Base-by-base conservation (phyloP, 495 filamentous ascomycete genomes). In the Hyaloscypha hepaticicola region DNA sequence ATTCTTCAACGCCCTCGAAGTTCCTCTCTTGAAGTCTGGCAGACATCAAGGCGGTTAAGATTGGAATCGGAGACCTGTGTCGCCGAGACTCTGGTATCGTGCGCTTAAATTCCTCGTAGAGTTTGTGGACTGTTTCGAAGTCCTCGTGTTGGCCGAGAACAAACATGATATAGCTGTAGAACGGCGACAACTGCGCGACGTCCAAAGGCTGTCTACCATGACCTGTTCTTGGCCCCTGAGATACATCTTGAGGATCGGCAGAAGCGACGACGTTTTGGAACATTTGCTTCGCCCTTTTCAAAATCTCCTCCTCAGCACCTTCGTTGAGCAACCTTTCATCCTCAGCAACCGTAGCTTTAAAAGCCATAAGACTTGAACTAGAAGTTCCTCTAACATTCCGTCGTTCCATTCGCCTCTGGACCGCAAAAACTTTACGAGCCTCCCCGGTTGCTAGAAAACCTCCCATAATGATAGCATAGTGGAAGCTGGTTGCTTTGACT, bases 391-490 rank as follows among this genome's bases (percentile, higher is more conserved):
- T 71, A 49, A 90, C 79, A 25, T 75, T 67, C 25, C 77, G 74
- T 19, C 75, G 60, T 52, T 76, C 31, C 79, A 90, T 88, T 50
- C 80, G 76, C 14, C 76, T 70, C 49, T 85, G 82, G 24, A 86
- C 73, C 48, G 76, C 67, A 58, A 85, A 79, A 8, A 85, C 83
- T 72, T 80, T 83, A 14, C 75, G 73, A 45, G 77, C 76, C 38
- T 86, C 77, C 41, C 79, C 73, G 41, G 72, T 74, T 33, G 69
- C 76, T 51, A 88, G 71, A 66, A 84, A 90, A 3, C 87, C 90
- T 27, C 82, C 79, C 78, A 95, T 86, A 27, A 94, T 74, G 5
- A 92, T 83, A n/a, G 86, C 81, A 72, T 91, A 96, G 72, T 97
- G 92, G 12, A 88, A 80, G 14, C 83, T 79, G 0, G 83, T 88